Base-by-base conservation (phyloP, 1,284 basidiomycete genomes). In the Cryptococcus wingfieldii region DNA sequence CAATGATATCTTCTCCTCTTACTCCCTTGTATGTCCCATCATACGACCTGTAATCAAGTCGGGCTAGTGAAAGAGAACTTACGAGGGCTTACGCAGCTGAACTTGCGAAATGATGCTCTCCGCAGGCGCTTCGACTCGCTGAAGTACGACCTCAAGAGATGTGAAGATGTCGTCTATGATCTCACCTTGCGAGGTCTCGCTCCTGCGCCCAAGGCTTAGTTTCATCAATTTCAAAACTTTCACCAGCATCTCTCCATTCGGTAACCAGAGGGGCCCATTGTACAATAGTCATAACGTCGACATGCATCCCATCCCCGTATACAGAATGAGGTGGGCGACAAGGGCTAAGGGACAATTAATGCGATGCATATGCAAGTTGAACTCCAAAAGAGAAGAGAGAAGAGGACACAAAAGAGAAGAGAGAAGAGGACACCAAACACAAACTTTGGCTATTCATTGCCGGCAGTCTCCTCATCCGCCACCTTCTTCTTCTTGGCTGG, bases 101-200 rank as follows among this genome's bases (percentile, higher is more conserved):
- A 78, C 58, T 66, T 78, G 13, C 69, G 76, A 34, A 78, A 78
- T 58, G 75, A 77, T 44, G 67, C 68, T 12, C 64, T 78, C 31
- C 58, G 77, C 53, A 66, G 77, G 38, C 68, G 71, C 51, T 78
- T 78, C 51, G 77, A 78, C 64, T 74, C 72, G 48, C 63, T 78
- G 55, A 78, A 78, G 59, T 78, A 77, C 61, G 77, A 77, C 53
- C 58, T 78, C 42, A 77, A 77, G 66, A 62, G 71, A 43, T 77
- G 76, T 56, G 77, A 78, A 64, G 74, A 77, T 56, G 77, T 78
- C 8, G 74, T 78, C 50, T 78, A 77, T 55, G 76, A 77, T 53
- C 60, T 77, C 41, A 76, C 74, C 4, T 55, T 77, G 25, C 49
- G 75, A 45, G 72, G 70, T 16, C 55, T 74, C 47, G 66, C 52